These are phyloP conservation scores for Boletus hoseneyae DNA, from an alignment of 1,284 basidiomycete genomes.

Conservation along the genomic window DNA sequence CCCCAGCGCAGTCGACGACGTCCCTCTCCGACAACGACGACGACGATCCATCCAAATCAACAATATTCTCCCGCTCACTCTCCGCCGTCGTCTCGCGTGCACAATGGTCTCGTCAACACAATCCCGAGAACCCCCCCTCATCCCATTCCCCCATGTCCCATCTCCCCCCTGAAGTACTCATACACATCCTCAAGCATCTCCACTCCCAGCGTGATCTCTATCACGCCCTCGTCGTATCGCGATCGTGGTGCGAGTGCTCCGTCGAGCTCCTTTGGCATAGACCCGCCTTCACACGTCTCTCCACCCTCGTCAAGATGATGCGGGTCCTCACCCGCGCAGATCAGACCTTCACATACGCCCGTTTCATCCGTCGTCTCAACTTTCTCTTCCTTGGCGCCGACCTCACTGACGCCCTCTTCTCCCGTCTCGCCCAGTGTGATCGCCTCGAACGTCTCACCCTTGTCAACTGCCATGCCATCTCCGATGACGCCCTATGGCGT, in stretches of 20 bases:
- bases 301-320: slow-evolving; percentile 78
- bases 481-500: slow-evolving; percentile 62
- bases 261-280: slow-evolving; percentile 96
- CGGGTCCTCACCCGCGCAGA: slow-evolving; percentile 55
- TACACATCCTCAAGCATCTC: slow-evolving; percentile 89
- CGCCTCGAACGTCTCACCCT: slow-evolving; percentile 91
- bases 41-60: slow-evolving; percentile 51
- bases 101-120: slow-evolving; percentile 53
- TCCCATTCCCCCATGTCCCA: slow-evolving; percentile 48
- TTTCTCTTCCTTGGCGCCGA: slow-evolving; percentile 73
- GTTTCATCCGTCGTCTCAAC: slow-evolving; percentile 89
- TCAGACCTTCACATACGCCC: slow-evolving; percentile 84
- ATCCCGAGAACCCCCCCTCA: slow-evolving; percentile 26
- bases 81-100: slow-evolving; percentile 52
- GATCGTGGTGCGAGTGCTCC: slow-evolving; percentile 93
- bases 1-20: slow-evolving; percentile 52
- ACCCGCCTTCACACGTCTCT: slow-evolving; percentile 71
- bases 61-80: slow-evolving; percentile 44
- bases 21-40: slow-evolving; percentile 67
- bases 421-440: slow-evolving; percentile 72
- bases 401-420: slow-evolving; percentile 78
- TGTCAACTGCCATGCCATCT: slow-evolving; percentile 76
- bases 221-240: slow-evolving; percentile 77
- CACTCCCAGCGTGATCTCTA: slow-evolving; percentile 74
- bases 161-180: slow-evolving; percentile 88